Percentiles rank a stretch among this genome's conserved stretches.
Evolutionary conservation across 352 stramenopile genomes (phyloP).

Genomic region (Thraustotheca clavata): DNA sequence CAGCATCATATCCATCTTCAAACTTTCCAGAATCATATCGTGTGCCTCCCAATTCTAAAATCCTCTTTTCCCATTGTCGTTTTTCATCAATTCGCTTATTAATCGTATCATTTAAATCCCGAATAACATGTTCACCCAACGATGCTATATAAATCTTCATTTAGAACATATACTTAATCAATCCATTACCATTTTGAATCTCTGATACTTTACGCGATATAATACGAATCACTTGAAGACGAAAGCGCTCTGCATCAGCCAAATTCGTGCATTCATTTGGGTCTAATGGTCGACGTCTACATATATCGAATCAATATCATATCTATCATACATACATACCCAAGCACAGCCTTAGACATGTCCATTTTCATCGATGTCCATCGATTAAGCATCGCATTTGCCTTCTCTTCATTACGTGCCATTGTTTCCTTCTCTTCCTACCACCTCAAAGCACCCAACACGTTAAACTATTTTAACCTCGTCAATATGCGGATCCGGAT

Average conservation of each 20-base stretch:
- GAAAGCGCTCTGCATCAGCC: slow-evolving; percentile 89
- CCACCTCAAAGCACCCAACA: not conserved
- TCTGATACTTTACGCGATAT: slow-evolving; percentile 93
- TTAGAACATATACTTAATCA: not conserved
- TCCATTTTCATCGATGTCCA: slow-evolving; percentile 97
- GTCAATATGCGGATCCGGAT: not conserved
- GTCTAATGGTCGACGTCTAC: slow-evolving; percentile 85
- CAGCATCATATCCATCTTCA: slow-evolving; percentile 67
- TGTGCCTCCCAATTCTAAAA: slow-evolving; percentile 84
- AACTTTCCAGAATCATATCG: slow-evolving; percentile 72
- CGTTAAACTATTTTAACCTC: too few species aligned
- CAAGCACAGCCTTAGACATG: slow-evolving; percentile 76
- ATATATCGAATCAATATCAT: not conserved
- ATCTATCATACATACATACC: slow-evolving; percentile 29
- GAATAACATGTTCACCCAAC: slow-evolving; percentile 92
- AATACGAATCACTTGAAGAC: slow-evolving; percentile 91
- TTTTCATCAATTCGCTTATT: slow-evolving; percentile 97
- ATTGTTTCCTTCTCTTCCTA: slow-evolving; percentile 44
- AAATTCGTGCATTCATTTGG: slow-evolving; percentile 92
- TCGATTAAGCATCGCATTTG: slow-evolving; percentile 97
- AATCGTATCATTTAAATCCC: slow-evolving; percentile 98
- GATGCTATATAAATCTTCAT: slow-evolving; percentile 39
- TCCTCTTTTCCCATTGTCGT: slow-evolving; percentile 75
- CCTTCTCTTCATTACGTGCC: slow-evolving; percentile 98
- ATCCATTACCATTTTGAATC: slow-evolving; percentile 90